Base-by-base conservation (phyloP, 2,329 filamentous ascomycete genomes). In the Aspergillus quadrilineatus region DNA sequence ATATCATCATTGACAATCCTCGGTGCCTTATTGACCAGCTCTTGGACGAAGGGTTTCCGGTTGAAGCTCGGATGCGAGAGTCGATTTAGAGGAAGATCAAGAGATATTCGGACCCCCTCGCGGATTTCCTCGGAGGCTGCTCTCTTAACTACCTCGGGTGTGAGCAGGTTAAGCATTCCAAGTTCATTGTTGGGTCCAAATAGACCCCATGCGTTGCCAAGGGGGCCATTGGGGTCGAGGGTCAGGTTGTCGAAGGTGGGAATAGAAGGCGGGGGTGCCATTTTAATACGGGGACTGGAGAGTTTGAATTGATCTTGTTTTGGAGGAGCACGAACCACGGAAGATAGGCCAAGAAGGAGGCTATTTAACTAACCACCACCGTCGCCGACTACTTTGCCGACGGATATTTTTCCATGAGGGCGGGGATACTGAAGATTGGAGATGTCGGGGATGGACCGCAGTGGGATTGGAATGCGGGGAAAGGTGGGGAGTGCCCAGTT, bases 41-140 rank as follows among this genome's bases (percentile, higher is more conserved):
- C 68, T 62, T 83, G 79, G 57, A 82, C 75, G 65, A 88, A 85
- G 3, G 76, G 69, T 57, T 80, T 77, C 14, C 85, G 78, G 55
- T 77, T 74, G 69, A 87, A 85, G 67, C 85, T 82, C 15, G 82
- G 77, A 8, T 78, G 67, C 45, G 79, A 70, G 32, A 77, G 69
- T 67, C 84, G 79, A 69, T 84, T 76, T 4, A 88, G 75, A 0
- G 82, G 77, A 77, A 84, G 84, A 71, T 88, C 84, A 17, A 87
- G 77, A 1, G 82, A 84, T 50, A 87, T 75, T 4, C 68, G 65
- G 14, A 70, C 59, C 0, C 68, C 69, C 3, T 67, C 63, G 12
- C 73, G 71, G 59, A 82, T 81, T 61, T 81, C 79, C 15, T 70
- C 67, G 0, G 78, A 73, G 0, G 78, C 79, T 6, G 69, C 66